Base-by-base conservation (phyloP, 768 basidiomycete species). In the Hortiboletus campestris region DNA sequence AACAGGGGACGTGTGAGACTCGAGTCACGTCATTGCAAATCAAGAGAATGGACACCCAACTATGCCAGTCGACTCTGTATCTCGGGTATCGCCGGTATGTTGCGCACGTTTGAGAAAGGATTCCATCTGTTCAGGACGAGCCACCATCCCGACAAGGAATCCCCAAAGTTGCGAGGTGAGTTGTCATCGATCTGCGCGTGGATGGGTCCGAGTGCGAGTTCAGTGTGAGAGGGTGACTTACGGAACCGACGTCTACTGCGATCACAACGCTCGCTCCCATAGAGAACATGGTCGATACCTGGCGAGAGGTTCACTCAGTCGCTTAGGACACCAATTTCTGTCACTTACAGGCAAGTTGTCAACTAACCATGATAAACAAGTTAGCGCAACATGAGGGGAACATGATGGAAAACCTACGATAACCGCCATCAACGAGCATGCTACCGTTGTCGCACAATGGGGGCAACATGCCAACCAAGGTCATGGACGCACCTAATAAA, bases 81-180 rank as follows among this genome's bases (percentile, higher is more conserved):
- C 70, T 96, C 94, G 13, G 94, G 89, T 63, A 96, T 93, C 14
- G 88, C 86, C 34, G 94, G 94, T 17, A 96, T 82, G 52, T 80
- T 84, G 53, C 82, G 78, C 34, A 85, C 83, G 66, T 79, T 84
- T 7, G 90, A 89, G 68, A 94, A 94, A 0, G 94, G 94, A 66
- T 94, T 95, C 87, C 85, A 98, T 48, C 93, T 78, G 70, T 97
- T 98, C 57, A 98, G 67, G 49, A 98, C 75, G 17, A 98, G 80
- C 91, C 93, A 98, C 87, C 91, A 97, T 29, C 97, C 97, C 4
- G 94, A 97, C 3, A 99, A 80, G 1, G 91, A 87, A 64, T 99
- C 97, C 6, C 97, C 94, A 71, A 95, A 97, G 62, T 90, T 88
- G 50, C 97, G 81, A 0, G 96, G 94, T 2, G 91, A 91, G 55